A percentile compares a stretch with the other conserved stretches of the same genome.
These are phyloP conservation scores for Reutealis trisperma DNA, from an alignment of 345 rosid species.

Conservation along the genomic window DNA sequence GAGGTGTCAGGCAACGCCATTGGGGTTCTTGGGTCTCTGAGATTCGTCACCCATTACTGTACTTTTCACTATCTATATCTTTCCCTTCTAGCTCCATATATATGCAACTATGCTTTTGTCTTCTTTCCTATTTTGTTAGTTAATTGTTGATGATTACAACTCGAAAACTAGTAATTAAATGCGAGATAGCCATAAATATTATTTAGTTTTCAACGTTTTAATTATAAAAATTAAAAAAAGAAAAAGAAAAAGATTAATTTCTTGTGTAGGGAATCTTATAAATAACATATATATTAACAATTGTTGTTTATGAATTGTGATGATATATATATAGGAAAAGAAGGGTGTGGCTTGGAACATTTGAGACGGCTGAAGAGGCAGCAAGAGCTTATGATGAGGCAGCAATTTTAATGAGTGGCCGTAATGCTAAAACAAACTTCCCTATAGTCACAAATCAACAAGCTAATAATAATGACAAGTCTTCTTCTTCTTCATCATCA, in stretches of 20 bases:
- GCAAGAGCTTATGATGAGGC: constrained; percentile 80
- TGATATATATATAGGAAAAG: constrained; percentile 46
- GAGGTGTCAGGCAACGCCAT: constrained; percentile 92
- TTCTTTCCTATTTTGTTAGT: no score
- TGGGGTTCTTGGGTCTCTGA: constrained; percentile 95
- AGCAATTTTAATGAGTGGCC: constrained; percentile 69
- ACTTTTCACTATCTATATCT: constrained; percentile 12
- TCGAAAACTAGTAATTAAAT: no score
- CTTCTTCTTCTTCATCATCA: constrained; percentile 4
- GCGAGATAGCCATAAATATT: no score
- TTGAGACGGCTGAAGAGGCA: constrained; percentile 73
- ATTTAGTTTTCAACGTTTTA: no score
- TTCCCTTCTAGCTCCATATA: not conserved
- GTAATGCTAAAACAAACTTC: constrained; percentile 73
- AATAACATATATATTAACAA: no score
- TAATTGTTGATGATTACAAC: no score
- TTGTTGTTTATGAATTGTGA: not conserved
- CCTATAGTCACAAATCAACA: constrained; percentile 33
- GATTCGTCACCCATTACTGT: constrained; percentile 87
- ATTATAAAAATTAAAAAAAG: no score
- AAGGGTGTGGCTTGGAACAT: constrained; percentile 86
- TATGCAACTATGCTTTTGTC: not conserved
- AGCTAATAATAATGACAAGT: constrained; percentile 3
- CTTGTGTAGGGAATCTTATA: no score
- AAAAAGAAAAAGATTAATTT: not conserved